phyloP scores from a whole-genome alignment of 192 early-diverging fungal genomes.

The Diversispora eburnea region DNA sequence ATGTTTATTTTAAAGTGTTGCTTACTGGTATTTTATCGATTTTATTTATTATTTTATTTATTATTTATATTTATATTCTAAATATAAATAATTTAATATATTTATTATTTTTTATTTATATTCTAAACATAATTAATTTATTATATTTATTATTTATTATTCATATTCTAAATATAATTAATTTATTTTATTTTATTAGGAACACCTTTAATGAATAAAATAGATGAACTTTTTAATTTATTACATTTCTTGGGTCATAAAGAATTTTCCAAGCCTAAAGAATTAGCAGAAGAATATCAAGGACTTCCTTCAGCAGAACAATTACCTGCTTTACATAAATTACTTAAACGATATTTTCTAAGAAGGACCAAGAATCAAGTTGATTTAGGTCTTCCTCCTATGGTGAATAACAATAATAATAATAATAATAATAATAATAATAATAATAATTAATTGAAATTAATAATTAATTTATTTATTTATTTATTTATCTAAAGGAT shows the following conservation, averaged over 20 bases:
- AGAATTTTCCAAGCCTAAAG: conserved; percentile 55
- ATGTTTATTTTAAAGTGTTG: conserved; percentile 50
- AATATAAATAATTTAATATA: no score
- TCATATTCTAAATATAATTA: neutral
- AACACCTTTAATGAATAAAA: conserved; percentile 70
- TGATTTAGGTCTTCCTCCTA: conserved; percentile 57
- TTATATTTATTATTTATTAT: neutral
- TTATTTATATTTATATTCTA: no score
- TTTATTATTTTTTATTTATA: no score
- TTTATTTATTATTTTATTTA: neutral
- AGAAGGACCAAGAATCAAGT: conserved; percentile 65
- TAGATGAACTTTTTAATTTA: conserved; percentile 69
- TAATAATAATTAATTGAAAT: no score
- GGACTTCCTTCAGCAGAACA: conserved; percentile 44
- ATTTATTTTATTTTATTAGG: conserved; percentile 30
- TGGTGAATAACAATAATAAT: conserved; percentile 30
- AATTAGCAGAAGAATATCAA: conserved; percentile 52
- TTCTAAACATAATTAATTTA: no score
- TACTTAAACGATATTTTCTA: conserved; percentile 66
- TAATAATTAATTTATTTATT: no score
- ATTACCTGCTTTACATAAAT: conserved; percentile 66
- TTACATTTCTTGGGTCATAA: conserved; percentile 66
- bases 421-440: no score
- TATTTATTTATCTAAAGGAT: conserved; percentile 22
- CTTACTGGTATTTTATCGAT: conserved; percentile 52